These are phyloP conservation scores for Mycena sp. DNA, from an alignment of 1,284 basidiomycete species.

Conservation along the genomic window DNA sequence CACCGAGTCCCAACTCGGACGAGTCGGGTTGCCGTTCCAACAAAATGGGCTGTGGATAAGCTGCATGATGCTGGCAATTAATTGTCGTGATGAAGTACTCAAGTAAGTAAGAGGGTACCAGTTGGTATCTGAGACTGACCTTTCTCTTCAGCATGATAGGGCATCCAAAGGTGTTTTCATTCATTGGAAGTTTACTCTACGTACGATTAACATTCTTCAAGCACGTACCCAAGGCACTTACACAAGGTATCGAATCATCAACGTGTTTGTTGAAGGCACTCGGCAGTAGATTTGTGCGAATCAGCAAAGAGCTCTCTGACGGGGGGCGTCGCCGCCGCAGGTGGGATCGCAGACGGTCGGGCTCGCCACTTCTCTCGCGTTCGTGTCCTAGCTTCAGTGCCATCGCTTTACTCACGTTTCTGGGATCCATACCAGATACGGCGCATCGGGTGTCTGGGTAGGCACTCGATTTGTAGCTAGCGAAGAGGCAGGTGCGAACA, in stretches of 20 bases:
- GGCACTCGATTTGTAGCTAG: conserved; percentile 92
- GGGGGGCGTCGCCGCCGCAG: conserved; percentile 85
- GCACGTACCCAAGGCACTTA: conserved; percentile 85
- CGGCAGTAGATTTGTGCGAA: conserved; percentile 81
- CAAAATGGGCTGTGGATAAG: conserved; percentile 83
- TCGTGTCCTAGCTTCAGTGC: conserved; percentile 37
- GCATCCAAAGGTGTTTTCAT: conserved; percentile 78
- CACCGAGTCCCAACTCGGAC: too few relatives aligned
- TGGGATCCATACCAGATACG: conserved; percentile 56
- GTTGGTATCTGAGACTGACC: background rate
- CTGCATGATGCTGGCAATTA: conserved; percentile 81
- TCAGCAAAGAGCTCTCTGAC: conserved; percentile 74
- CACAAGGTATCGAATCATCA: conserved; percentile 62
- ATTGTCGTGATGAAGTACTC: conserved; percentile 92
- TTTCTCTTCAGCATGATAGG: conserved; percentile 79
- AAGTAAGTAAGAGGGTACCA: conserved; percentile 39
- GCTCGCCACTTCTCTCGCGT: conserved; percentile 82
- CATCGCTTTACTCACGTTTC: background rate
- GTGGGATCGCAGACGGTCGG: conserved; percentile 88
- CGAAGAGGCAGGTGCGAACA: conserved; percentile 83
- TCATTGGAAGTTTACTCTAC: background rate
- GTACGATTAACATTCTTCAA: conserved; percentile 36
- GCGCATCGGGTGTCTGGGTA: conserved; percentile 88
- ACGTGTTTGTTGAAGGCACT: conserved; percentile 59
- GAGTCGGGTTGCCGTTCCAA: too few relatives aligned